Evolutionary conservation across 805 yeast genomes (phyloP).

Genomic region (Yarrowia porcina): DNA sequence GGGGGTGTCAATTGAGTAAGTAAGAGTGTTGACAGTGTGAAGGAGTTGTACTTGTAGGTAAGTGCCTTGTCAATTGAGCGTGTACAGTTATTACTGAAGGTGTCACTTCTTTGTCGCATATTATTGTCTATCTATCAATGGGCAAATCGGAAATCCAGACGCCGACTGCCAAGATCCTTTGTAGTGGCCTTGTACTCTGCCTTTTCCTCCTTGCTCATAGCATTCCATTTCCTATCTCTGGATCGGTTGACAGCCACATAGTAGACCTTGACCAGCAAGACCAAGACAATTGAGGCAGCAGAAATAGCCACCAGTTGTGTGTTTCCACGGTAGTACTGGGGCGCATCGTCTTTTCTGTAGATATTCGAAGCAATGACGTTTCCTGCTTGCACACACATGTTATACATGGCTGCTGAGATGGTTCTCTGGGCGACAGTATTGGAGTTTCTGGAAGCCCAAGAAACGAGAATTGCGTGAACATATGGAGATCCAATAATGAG

Average conservation of each 20-base stretch:
- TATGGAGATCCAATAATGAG: slow-evolving; percentile 38
- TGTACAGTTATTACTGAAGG: too few relatives aligned
- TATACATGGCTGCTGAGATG: slow-evolving; percentile 61
- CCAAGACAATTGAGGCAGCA: slow-evolving; percentile 29
- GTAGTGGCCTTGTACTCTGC: slow-evolving; percentile 47
- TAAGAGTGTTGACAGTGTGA: too few relatives aligned
- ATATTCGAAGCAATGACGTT: slow-evolving; percentile 53
- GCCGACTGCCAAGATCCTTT: slow-evolving; percentile 53
- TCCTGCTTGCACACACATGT: slow-evolving; percentile 61
- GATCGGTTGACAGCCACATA: slow-evolving; percentile 36
- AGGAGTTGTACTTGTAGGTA: too few relatives aligned
- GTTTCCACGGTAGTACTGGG: slow-evolving; percentile 60
- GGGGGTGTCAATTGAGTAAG: neutral
- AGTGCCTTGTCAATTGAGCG: too few relatives aligned
- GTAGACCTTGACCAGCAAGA: slow-evolving; percentile 36
- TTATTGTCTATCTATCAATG: neutral
- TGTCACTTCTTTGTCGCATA: too few relatives aligned
- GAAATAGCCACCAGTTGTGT: slow-evolving; percentile 32
- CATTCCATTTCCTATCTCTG: slow-evolving; percentile 50
- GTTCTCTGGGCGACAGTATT: slow-evolving; percentile 61
- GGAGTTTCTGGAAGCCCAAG: slow-evolving; percentile 62
- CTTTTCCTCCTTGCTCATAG: slow-evolving; percentile 49
- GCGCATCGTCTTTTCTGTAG: slow-evolving; percentile 56
- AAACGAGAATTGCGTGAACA: slow-evolving; percentile 53
- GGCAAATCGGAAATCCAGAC: slow-evolving; percentile 52